A percentile compares a stretch with the other conserved stretches of the same genome.
These are phyloP conservation scores for Saccharomycopsis sp. DNA, from an alignment of 805 yeast genomes.

Conservation along the genomic window DNA sequence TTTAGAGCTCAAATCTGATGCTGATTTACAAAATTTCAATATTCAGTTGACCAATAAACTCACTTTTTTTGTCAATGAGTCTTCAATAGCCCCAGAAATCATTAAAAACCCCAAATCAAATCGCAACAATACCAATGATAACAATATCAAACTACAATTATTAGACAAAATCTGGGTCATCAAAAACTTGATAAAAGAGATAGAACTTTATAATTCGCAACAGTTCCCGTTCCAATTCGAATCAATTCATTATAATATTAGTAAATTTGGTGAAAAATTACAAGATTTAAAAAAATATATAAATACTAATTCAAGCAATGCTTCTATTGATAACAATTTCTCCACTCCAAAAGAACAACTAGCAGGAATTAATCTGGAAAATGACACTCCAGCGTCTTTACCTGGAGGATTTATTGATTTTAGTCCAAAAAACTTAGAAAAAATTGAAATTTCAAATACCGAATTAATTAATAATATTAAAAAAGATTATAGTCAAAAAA, in stretches of 20 bases:
- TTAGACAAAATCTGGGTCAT: slow-evolving; percentile 17
- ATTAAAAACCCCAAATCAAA: not conserved
- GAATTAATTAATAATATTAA: not conserved
- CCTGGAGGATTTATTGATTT: slow-evolving; percentile 7
- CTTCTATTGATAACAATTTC: not conserved
- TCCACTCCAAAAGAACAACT: not conserved
- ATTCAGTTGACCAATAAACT: not conserved
- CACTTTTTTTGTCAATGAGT: not conserved
- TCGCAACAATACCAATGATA: not conserved
- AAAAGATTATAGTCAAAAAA: slow-evolving; percentile 1
- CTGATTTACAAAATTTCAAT: not conserved
- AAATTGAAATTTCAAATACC: not conserved
- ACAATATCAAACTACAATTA: slow-evolving; percentile 2
- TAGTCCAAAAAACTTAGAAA: slow-evolving; percentile 4
- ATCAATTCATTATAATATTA: slow-evolving; percentile 10
- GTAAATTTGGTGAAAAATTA: slow-evolving; percentile 9
- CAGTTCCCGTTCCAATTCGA: slow-evolving; percentile 6
- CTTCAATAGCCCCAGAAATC: not conserved
- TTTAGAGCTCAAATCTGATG: not conserved
- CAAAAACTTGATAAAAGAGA: slow-evolving; percentile 10
- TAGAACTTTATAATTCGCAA: slow-evolving; percentile 8
- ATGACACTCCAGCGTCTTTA: not conserved
- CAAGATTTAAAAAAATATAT: slow-evolving; percentile 5
- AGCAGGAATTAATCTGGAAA: not conserved
- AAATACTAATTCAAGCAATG: not conserved